Evolutionary conservation across 495 filamentous ascomycete genomes (phyloP), one percentile per base, ranked within the genome.

Genomic region (Bacidia rubella): DNA sequence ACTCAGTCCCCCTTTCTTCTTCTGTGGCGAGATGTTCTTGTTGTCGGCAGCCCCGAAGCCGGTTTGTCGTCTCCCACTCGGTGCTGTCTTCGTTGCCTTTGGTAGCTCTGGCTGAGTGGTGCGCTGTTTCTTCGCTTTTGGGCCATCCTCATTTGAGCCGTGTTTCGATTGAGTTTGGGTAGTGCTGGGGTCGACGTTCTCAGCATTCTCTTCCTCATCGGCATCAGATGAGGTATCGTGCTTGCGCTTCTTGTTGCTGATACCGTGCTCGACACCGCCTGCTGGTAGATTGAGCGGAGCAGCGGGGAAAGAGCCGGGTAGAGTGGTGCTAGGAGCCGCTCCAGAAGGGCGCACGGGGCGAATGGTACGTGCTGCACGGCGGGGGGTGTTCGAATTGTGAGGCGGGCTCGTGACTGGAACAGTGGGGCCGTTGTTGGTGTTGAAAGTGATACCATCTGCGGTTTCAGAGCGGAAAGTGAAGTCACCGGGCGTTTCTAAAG

Each of bases 211-310:
- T 46, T 63, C 58, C 12, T 39, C 44, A 2, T 62, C 60, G 9
- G 58, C 54, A 2, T 70, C 63, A 41, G 69, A 71, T 5, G 41
- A 44, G 12, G 5, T 17, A 17, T n/a, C 12, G 15, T 79, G 74
- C 51, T 74, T 74, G 43, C 83, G 74, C 69, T 87, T 87, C 71
- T 89, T 86, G 67, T 83, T 86, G 2, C 66, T 61, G 60, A 89
- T 78, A 27, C 85, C 84, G 59, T 87, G 82, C 3, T 81, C 73
- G 27, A 85, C 69, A 12, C 64, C 59, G 46, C 46, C 54, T 23
- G 49, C 59, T 35, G 29, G 29, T 35, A 35, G 7, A 5, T 5
- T 5, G 44, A 25, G 61, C 2, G 72, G 66, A 9, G 70, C 25
- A 11, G 76, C 67, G 0, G 64, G 63, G 38, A 74, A 61, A 4